Base-by-base conservation (phyloP, 2,329 filamentous ascomycete genomes). In the Zopfia rhizophila region DNA sequence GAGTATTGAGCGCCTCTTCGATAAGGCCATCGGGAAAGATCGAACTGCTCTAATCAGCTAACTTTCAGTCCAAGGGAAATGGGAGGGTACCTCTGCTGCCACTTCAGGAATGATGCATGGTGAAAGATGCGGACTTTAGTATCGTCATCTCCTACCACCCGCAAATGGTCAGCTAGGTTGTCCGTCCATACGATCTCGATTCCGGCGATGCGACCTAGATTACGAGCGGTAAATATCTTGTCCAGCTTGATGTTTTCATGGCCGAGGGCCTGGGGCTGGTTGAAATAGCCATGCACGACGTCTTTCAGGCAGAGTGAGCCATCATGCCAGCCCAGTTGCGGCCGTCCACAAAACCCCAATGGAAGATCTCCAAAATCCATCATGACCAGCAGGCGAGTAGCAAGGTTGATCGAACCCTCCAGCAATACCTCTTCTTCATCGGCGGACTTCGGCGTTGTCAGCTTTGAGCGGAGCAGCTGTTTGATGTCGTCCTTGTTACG, bases 151-250 rank as follows among this genome's bases (percentile, higher is more conserved):
- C n/a, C n/a, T 0, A 53, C 60, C 16, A 78, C 32, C 2, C 63
- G 63, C 2, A 78, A 58, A 48, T 78, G 76, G 40, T 77, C 72
- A 0, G 67, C 55, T 3, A 78, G 47, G 30, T 78, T 76, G 16
- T 63, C 56, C 0, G 75, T 78, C 60, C 67, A 72, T 5, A 53
- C 40, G 3, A 75, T 61, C 12, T 66, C 19, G 10, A 78, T 60
- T 0, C 72, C 72, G 0, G 59, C 71, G n/a, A 75, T 74, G 5
- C 25, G 33, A 6, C 30, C 17, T 12, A 54, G 22, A 21, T 45
- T 54, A 3, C 29, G 39, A 10, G 47, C 47, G 10, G 23, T 51
- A 21, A 54, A 28, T 28, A n/a, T 38, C 31, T 11, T 29, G 7
- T 48, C 25, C 1, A 57, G 38, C 38, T 49, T 58, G 12, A 59